Conservation (phyloP, 352 stramenopile species). For the Globisporangium nagaii region DNA sequence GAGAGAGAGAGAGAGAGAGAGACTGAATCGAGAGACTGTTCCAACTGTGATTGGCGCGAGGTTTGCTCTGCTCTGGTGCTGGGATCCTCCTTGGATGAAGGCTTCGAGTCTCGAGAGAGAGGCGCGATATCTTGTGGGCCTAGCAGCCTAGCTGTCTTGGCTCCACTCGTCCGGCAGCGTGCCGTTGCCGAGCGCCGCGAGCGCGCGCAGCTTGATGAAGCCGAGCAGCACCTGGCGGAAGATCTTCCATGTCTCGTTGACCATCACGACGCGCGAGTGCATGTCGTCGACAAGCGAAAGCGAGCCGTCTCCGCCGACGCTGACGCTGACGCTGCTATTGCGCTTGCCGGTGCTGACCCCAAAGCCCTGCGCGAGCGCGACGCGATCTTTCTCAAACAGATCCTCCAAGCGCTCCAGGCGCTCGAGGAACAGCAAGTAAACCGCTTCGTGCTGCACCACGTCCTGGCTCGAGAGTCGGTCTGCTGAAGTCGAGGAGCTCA, state of each 20-base stretch:
- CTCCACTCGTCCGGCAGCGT: conserved; percentile 63
- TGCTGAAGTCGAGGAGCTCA: conserved; percentile 42
- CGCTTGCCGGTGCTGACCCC: neutral
- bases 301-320: conserved; percentile 12
- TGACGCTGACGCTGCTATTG: conserved; percentile 19
- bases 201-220: conserved; percentile 46
- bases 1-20: too few relatives aligned
- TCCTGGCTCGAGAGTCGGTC: conserved; percentile 56
- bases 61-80: too few relatives aligned
- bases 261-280: conserved; percentile 21
- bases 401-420: conserved; percentile 37
- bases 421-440: conserved; percentile 51
- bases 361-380: neutral
- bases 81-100: too few relatives aligned
- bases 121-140: too few relatives aligned
- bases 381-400: conserved; percentile 12
- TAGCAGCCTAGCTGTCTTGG: too few relatives aligned
- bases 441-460: conserved; percentile 56
- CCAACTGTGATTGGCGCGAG: too few relatives aligned
- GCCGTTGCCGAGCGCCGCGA: conserved; percentile 43
- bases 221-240: conserved; percentile 66
- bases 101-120: too few relatives aligned
- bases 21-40: too few relatives aligned
- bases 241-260: conserved; percentile 70
- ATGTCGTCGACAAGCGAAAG: conserved; percentile 31